Base-by-base conservation (phyloP, 1,139 yeast genomes). In the Lodderomyces parapsilosis region DNA sequence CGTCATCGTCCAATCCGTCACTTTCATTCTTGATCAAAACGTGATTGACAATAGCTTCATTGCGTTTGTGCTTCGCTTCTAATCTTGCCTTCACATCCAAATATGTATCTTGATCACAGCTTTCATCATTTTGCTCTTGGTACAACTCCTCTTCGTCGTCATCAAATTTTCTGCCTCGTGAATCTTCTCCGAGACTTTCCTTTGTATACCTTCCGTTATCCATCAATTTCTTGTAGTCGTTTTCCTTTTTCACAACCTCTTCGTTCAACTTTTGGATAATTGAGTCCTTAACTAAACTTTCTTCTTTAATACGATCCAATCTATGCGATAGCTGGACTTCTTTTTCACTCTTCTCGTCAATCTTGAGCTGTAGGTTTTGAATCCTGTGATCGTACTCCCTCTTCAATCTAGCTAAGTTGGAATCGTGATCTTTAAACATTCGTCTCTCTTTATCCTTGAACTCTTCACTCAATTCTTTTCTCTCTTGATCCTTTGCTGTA, bases 381-480 rank as follows among this genome's bases (percentile, higher is more conserved):
- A 37, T 30, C 36, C 25, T 37, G 18, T 28, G 22, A n/a, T 15
- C 36, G 15, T 37, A 32, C 36, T 37, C 35, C 36, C 18, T 22
- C 3, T 14, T 18, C 7, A 38, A 15, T 10, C 11, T 8, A 13
- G 25, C 18, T 7, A 36, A 4, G 27, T 25, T 18, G n/a, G 10
- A 13, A 3, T 35, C 34, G 4, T 31, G 31, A 9, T 31, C 39
- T 11, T 18, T 11, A 13, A 23, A 32, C 6, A 14, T 27, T 13
- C 25, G 22, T 13, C 18, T 30, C 27, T 38, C 32, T 14, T 31
- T 23, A 25, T 23, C 36, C 13, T 27, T 22, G 38, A 13, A 31
- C 18, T 38, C 41, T 15, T 38, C 41, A n/a, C 34, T n/a, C 17
- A 23, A 18, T 9, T 38, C 41, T 4, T 13, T 17, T 25, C 41